Evolutionary conservation across 2,329 filamentous ascomycete species (phyloP).

Genomic region (Claviceps paspali): DNA sequence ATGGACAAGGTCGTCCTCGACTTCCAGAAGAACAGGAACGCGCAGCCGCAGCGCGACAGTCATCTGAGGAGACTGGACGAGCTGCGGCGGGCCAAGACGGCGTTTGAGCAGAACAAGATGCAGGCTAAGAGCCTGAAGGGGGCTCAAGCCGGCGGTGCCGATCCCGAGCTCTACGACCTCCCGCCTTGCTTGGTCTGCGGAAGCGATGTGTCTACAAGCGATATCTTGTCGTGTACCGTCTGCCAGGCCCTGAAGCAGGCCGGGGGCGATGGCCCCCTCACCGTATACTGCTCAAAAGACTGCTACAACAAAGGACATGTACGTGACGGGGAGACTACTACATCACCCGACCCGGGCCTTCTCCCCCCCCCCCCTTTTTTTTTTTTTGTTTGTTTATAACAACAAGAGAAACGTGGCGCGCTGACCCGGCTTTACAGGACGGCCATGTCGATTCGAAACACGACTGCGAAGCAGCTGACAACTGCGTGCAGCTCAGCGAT

Average conservation of each 20-base stretch:
- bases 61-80: slow-evolving; percentile 28
- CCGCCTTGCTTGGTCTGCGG: slow-evolving; percentile 26
- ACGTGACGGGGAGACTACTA: too few species aligned
- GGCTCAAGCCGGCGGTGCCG: slow-evolving; percentile 14
- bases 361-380: too few species aligned
- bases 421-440: slow-evolving; percentile 19
- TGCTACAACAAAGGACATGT: slow-evolving; percentile 28
- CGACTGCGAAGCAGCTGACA: slow-evolving; percentile 24
- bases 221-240: slow-evolving; percentile 27
- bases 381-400: background rate
- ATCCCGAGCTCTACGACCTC: slow-evolving; percentile 20
- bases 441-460: slow-evolving; percentile 24
- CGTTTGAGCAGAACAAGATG: slow-evolving; percentile 29
- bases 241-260: slow-evolving; percentile 28
- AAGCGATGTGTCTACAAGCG: slow-evolving; percentile 16
- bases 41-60: slow-evolving; percentile 22
- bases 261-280: slow-evolving; percentile 20
- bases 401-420: background rate
- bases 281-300: slow-evolving; percentile 29
- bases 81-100: slow-evolving; percentile 30
- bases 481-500: slow-evolving; percentile 24
- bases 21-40: slow-evolving; percentile 14
- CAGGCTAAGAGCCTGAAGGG: slow-evolving; percentile 21
- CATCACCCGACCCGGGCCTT: too few species aligned
- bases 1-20: slow-evolving; percentile 19